phyloP scores from a whole-genome alignment of 371 early-diverging fungal genomes.

The Mortierella sp. region DNA sequence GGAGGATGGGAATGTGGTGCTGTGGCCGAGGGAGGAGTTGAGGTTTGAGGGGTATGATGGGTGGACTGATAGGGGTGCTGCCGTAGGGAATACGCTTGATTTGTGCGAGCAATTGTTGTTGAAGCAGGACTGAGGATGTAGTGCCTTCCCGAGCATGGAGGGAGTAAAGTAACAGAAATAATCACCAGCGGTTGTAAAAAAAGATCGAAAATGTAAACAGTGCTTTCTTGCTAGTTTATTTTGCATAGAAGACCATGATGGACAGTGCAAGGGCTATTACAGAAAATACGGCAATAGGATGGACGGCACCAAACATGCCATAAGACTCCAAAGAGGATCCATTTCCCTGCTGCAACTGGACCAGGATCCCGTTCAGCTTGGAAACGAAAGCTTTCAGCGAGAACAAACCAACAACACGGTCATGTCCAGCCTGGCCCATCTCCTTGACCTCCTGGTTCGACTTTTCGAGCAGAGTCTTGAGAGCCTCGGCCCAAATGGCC shows the following conservation, averaged over 20 bases:
- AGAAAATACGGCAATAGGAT: conserved; percentile 19
- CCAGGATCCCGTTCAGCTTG: conserved; percentile 73
- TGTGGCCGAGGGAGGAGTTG: conserved; percentile 43
- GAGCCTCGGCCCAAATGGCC: conserved; percentile 74
- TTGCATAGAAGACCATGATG: conserved; percentile 17
- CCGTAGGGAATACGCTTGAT: conserved; percentile 46
- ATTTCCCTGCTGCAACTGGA: conserved; percentile 40
- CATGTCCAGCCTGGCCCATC: conserved; percentile 70
- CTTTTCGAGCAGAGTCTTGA: conserved; percentile 63
- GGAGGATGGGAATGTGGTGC: conserved; percentile 42
- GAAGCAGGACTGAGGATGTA: background rate
- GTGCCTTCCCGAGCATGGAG: background rate
- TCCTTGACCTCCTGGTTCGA: conserved; percentile 23
- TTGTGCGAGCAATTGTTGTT: conserved; percentile 46
- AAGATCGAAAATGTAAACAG: background rate
- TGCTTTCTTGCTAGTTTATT: background rate
- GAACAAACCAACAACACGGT: conserved; percentile 74
- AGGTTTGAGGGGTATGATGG: conserved; percentile 45
- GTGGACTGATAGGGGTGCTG: conserved; percentile 47
- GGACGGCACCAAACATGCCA: conserved; percentile 13
- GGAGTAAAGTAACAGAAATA: background rate
- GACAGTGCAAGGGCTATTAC: conserved; percentile 20
- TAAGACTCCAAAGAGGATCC: conserved; percentile 20
- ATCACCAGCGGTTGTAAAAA: background rate
- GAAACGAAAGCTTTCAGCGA: conserved; percentile 77